Evolutionary conservation across 2,329 filamentous ascomycete species (phyloP).

Genomic region (Chalaropsis ovoidea): DNA sequence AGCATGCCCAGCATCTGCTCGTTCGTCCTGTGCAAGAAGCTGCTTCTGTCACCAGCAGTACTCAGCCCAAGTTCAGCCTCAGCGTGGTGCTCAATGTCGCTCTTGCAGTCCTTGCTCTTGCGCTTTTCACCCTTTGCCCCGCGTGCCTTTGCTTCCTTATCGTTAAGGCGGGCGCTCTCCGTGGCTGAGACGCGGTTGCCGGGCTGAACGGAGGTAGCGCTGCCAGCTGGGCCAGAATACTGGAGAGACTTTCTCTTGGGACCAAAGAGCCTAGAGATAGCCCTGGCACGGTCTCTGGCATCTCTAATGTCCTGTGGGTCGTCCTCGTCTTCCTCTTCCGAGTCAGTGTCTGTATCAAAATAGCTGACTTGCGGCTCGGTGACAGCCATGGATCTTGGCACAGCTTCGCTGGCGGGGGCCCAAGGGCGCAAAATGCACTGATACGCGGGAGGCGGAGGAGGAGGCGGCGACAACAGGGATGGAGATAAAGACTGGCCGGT

Average conservation of each 20-base stretch:
- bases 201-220: not conserved
- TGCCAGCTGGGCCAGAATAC: not conserved
- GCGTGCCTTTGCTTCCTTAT: not conserved
- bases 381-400: not conserved
- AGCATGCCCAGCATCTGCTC: slow-evolving; percentile 21
- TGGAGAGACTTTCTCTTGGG: slow-evolving; percentile 13
- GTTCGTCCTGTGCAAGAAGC: slow-evolving; percentile 18
- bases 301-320: not conserved
- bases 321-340: slow-evolving; percentile 15
- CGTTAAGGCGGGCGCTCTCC: not conserved
- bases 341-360: slow-evolving; percentile 21
- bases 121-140: slow-evolving; percentile 1
- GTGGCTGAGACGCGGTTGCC: not conserved
- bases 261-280: slow-evolving; percentile 21
- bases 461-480: not conserved
- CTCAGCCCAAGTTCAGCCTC: not conserved
- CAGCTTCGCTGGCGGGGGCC: slow-evolving; percentile 1
- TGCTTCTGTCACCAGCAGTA: slow-evolving; percentile 4
- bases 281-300: slow-evolving; percentile 4
- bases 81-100: not conserved
- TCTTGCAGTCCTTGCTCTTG: not conserved
- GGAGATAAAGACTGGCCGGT: not conserved
- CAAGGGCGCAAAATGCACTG: slow-evolving; percentile 15
- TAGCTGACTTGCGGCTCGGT: slow-evolving; percentile 18
- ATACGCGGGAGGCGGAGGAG: slow-evolving; percentile 11